Conservation (phyloP, 768 basidiomycete species). For the Daedaleopsis nitida region DNA sequence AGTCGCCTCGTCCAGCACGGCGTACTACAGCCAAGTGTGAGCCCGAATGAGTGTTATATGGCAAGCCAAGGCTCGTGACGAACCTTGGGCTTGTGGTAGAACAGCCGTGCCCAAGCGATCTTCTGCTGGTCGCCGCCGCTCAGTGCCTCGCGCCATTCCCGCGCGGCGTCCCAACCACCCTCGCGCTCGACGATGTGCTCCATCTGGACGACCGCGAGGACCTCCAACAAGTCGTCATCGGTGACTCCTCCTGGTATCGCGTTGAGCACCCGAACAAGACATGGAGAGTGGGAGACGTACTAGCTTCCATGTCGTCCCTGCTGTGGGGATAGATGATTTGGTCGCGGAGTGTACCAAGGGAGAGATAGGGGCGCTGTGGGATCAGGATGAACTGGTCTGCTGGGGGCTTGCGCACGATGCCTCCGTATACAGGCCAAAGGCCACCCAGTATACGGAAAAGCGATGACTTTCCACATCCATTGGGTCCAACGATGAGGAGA, state of each 20-base stretch:
- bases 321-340: slow-evolving; percentile 96
- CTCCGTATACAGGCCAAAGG: slow-evolving; percentile 90
- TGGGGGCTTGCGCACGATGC: slow-evolving; percentile 86
- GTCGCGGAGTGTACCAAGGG: slow-evolving; percentile 89
- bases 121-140: slow-evolving; percentile 97
- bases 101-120: slow-evolving; percentile 95
- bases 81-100: slow-evolving; percentile 93
- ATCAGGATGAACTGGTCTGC: slow-evolving; percentile 91
- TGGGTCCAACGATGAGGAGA: neutral
- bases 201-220: slow-evolving; percentile 84
- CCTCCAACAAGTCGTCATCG: slow-evolving; percentile 70
- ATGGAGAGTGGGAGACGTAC: slow-evolving; percentile 45
- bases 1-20: slow-evolving; percentile 95
- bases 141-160: slow-evolving; percentile 92
- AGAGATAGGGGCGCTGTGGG: slow-evolving; percentile 95
- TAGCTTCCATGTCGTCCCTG: slow-evolving; percentile 72
- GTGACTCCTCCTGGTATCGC: slow-evolving; percentile 57
- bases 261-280: neutral
- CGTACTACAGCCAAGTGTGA: slow-evolving; percentile 61
- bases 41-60: too few relatives aligned
- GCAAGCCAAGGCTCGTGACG: slow-evolving; percentile 22
- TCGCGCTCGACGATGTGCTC: slow-evolving; percentile 85
- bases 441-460: slow-evolving; percentile 96
- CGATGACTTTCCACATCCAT: slow-evolving; percentile 86
- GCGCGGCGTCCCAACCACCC: slow-evolving; percentile 91